Evolutionary conservation across 208 protist species (phyloP).

Genomic region (Trypanosoma boissoni): DNA sequence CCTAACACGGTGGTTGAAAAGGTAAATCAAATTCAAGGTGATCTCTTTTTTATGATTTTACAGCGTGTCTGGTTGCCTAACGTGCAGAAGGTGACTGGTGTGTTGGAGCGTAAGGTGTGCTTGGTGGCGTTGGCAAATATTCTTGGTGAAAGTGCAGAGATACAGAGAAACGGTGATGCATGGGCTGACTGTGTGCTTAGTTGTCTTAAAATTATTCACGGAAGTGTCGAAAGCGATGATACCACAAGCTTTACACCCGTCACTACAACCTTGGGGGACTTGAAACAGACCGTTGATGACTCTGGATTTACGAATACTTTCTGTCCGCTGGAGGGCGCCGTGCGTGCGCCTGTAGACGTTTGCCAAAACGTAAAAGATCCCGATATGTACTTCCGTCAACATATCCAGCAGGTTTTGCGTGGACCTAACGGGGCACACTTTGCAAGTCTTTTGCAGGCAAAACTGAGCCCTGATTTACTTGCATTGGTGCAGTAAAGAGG

Average conservation of each 20-base stretch:
- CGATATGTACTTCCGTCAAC: conserved; percentile 55
- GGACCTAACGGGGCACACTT: conserved; percentile 38
- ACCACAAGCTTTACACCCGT: conserved; percentile 65
- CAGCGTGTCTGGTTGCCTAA: conserved; percentile 72
- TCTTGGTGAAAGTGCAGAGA: conserved; percentile 52
- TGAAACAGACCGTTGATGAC: conserved; percentile 29
- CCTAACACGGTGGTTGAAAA: conserved; percentile 53
- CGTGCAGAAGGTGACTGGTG: conserved; percentile 83
- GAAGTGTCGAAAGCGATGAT: conserved; percentile 70
- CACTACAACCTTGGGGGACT: conserved; percentile 30
- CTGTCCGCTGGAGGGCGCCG: conserved; percentile 74
- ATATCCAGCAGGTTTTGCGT: conserved; percentile 47
- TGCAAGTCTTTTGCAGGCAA: conserved; percentile 30
- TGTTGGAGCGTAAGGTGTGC: conserved; percentile 80
- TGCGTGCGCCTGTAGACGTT: conserved; percentile 57
- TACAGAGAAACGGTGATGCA: conserved; percentile 54
- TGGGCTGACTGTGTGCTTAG: conserved; percentile 66
- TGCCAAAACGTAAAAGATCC: conserved; percentile 63
- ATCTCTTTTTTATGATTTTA: conserved; percentile 81
- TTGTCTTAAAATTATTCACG: conserved; percentile 77
- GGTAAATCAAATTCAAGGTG: conserved; percentile 65
- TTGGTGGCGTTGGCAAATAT: conserved; percentile 73
- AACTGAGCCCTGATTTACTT: conserved; percentile 44
- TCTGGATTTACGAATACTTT: conserved; percentile 60
- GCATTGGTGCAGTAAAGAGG: conserved; percentile 44